These are phyloP conservation scores for Lachancea sp. DNA, from an alignment of 805 yeast genomes.

Conservation along the genomic window DNA sequence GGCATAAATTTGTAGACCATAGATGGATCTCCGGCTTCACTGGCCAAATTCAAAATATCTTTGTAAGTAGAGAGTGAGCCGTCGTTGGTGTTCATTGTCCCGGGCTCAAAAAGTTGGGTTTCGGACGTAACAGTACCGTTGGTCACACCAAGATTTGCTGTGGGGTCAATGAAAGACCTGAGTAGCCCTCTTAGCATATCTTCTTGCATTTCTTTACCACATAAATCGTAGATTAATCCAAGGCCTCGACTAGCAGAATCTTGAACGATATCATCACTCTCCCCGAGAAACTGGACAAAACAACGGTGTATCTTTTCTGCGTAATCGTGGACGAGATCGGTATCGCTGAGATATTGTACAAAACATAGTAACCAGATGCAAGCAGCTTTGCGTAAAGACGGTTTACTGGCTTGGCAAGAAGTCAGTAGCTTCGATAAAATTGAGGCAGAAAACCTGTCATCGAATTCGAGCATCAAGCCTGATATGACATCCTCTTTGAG, in stretches of 20 bases:
- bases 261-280: slow-evolving; percentile 80
- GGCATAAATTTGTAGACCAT: slow-evolving; percentile 93
- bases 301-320: slow-evolving; percentile 62
- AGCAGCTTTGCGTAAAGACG: slow-evolving; percentile 63
- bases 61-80: slow-evolving; percentile 87
- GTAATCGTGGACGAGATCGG: slow-evolving; percentile 34
- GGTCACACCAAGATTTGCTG: slow-evolving; percentile 35
- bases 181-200: slow-evolving; percentile 66
- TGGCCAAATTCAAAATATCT: slow-evolving; percentile 80
- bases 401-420: slow-evolving; percentile 60
- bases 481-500: slow-evolving; percentile 24
- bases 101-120: slow-evolving; percentile 80
- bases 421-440: slow-evolving; percentile 46
- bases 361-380: slow-evolving; percentile 83
- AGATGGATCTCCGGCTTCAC: slow-evolving; percentile 94
- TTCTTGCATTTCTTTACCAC: slow-evolving; percentile 61
- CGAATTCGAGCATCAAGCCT: not conserved
- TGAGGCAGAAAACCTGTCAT: not conserved
- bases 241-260: slow-evolving; percentile 90
- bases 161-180: slow-evolving; percentile 69
- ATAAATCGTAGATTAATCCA: slow-evolving; percentile 72
- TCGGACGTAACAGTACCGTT: slow-evolving; percentile 72
- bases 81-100: slow-evolving; percentile 69
- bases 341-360: slow-evolving; percentile 63
- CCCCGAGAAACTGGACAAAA: slow-evolving; percentile 74